Base-by-base conservation (phyloP, 2,329 filamentous ascomycete genomes). In the Penicillium sp. region DNA sequence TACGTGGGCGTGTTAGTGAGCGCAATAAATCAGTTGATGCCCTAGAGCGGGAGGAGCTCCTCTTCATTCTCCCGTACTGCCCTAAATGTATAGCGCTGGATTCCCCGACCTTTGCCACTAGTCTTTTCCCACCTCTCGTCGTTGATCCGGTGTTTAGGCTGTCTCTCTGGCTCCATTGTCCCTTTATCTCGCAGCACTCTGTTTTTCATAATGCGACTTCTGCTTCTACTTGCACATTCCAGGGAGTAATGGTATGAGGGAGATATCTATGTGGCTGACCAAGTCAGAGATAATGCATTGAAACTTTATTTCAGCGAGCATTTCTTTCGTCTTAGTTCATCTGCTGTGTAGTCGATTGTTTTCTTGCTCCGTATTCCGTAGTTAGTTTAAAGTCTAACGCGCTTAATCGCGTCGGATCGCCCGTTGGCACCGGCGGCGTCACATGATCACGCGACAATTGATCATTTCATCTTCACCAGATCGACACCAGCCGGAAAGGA, bases 21-120 rank as follows among this genome's bases (percentile, higher is more conserved):
- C 50, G 49, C 43, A 44, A 57, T 54, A 47, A 51, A 50, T 51
- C 48, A 53, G 45, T 51, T 44, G 47, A 47, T 45, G 34, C 44
- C 43, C 52, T 53, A 52, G 47, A 57, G 44, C 45, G 41, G 48
- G 43, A 45, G 48, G 34, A 39, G 35, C 38, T 41, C 41, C 35
- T 41, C 37, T 51, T 14, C 27, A 41, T 43, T 47, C 35, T 51
- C 47, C 50, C 41, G 42, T 52, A 41, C 47, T 51, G 38, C 43
- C 40, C 32, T 53, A 47, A 52, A 47, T 54, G 51, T 50, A 58
- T 41, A 54, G 46, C 53, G 45, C 42, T 47, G 39, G 37, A 45
- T 76, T 55, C 80, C 77, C 48, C 81, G 77, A 45, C n/a, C 76
- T 64, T 29, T 80, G 61, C 72, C 70, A 30, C 27, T 12, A 9